Percentiles rank a stretch among this genome's conserved stretches.
Evolutionary conservation across 768 basidiomycete species (phyloP).

Genomic region (Pisolithus tinctorius): DNA sequence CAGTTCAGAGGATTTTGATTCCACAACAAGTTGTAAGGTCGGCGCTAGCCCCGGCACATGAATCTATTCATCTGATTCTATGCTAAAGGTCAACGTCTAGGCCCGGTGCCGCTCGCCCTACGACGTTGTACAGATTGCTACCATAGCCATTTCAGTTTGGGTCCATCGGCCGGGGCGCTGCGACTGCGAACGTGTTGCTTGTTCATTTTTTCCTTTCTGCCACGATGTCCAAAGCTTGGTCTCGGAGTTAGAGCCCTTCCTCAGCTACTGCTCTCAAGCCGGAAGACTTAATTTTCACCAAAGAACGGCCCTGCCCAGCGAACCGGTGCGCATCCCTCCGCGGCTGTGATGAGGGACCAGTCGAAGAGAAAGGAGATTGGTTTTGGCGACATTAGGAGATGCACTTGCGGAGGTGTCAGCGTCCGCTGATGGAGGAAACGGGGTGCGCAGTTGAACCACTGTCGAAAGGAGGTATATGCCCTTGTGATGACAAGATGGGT

Average conservation of each 20-base stretch:
- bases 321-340: too few relatives aligned
- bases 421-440: too few relatives aligned
- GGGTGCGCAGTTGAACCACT: too few relatives aligned
- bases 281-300: too few relatives aligned
- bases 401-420: too few relatives aligned
- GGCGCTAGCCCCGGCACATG: background rate
- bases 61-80: background rate
- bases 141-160: slow-evolving; percentile 17
- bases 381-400: too few relatives aligned
- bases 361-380: too few relatives aligned
- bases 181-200: slow-evolving; percentile 11
- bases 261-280: slow-evolving; percentile 5
- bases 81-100: slow-evolving; percentile 10
- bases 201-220: slow-evolving; percentile 9
- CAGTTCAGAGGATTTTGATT: background rate
- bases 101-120: slow-evolving; percentile 8
- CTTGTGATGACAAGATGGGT: too few relatives aligned
- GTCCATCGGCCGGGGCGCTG: slow-evolving; percentile 9
- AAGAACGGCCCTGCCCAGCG: too few relatives aligned
- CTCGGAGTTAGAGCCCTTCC: slow-evolving; percentile 24
- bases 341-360: too few relatives aligned
- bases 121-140: slow-evolving; percentile 15
- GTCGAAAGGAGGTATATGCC: too few relatives aligned
- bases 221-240: slow-evolving; percentile 25
- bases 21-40: background rate